These are phyloP conservation scores for Aphanomyces cochlioides DNA, from an alignment of 352 stramenopile genomes.

Conservation along the genomic window DNA sequence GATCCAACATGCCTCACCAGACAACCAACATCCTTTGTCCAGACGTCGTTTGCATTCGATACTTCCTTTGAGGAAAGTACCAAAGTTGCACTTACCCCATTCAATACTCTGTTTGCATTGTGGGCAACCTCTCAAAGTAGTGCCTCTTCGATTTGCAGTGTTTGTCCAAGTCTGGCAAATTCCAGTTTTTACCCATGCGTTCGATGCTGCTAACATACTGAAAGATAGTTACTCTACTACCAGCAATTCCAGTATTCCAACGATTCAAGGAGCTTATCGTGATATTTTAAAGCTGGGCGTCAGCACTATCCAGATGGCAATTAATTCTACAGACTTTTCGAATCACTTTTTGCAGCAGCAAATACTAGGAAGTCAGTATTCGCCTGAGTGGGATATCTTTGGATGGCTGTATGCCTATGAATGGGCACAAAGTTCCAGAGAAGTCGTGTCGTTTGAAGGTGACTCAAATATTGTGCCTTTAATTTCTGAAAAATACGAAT, in stretches of 20 bases:
- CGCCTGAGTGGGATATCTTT: slow-evolving; percentile 3
- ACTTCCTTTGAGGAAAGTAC: background rate
- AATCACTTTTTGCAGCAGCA: background rate
- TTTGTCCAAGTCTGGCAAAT: background rate
- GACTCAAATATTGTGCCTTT: slow-evolving; percentile 5
- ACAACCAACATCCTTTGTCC: background rate
- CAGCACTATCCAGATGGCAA: background rate
- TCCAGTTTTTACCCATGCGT: background rate
- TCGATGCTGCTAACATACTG: background rate
- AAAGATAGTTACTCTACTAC: background rate
- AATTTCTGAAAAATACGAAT: slow-evolving; percentile 4
- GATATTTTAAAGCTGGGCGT: background rate
- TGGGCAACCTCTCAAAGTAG: background rate
- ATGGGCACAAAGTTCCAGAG: background rate
- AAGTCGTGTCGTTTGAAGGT: slow-evolving; percentile 22
- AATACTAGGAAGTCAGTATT: background rate
- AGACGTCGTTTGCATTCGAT: slow-evolving; percentile 25
- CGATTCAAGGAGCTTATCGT: background rate
- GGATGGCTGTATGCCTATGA: slow-evolving; percentile 18
- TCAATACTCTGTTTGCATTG: slow-evolving; percentile 10
- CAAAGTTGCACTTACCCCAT: background rate
- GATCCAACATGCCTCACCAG: slow-evolving; percentile 9
- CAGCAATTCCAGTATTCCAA: background rate
- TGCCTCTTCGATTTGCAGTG: background rate
- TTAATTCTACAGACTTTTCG: background rate